Base-by-base conservation (phyloP, 192 early-diverging fungal species). In the Powellomyces hirtus region DNA sequence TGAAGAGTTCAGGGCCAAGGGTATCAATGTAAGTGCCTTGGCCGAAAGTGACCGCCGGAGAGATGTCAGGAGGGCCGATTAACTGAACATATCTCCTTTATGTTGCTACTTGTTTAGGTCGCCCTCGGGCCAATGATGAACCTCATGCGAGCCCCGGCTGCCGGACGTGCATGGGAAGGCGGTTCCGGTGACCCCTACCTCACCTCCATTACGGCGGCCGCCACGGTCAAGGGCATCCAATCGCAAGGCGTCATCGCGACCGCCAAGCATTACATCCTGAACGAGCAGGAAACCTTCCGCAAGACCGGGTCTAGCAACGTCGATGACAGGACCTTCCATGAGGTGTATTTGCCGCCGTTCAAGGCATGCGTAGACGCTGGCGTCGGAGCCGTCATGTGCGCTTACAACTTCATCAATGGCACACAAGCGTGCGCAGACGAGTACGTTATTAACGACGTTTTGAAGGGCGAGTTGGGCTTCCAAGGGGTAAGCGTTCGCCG, bases 321-420 rank as follows among this genome's bases (percentile, higher is more conserved):
- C 31, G 85, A 86, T 52, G 70, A 75, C 33, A 51, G 84, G 42
- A 83, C 86, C 5, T 40, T 89, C 14, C 85, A 83, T 44, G 86
- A 88, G 66, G 50, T 89, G 16, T 88, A 89, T 62, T 36, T 84
- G 10, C 72, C 61, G 38, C 84, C 87, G n/a, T 89, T 90, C 64
- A 72, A 83, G 51, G 81, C 74, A 18, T 68, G 66, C 20, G 55
- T 72, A 16, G 42, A 83, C 38, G 83, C 78, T 51, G 88, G 84
- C 34, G 77, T 76, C 29, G 83, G 58, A 51, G 71, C 85, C 24
- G 55, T 89, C 31, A 89, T 89, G 87, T 86, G 88, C 50, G 26
- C 78, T 8, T 89, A 89, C 75, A 89, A 89, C 59, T 20, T 33
- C 22, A n/a, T 90, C n/a, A 88, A 90, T 68, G 68, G 73, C 27